phyloP scores from a whole-genome alignment of 1,284 basidiomycete species.

The Polyporus tsugae region DNA sequence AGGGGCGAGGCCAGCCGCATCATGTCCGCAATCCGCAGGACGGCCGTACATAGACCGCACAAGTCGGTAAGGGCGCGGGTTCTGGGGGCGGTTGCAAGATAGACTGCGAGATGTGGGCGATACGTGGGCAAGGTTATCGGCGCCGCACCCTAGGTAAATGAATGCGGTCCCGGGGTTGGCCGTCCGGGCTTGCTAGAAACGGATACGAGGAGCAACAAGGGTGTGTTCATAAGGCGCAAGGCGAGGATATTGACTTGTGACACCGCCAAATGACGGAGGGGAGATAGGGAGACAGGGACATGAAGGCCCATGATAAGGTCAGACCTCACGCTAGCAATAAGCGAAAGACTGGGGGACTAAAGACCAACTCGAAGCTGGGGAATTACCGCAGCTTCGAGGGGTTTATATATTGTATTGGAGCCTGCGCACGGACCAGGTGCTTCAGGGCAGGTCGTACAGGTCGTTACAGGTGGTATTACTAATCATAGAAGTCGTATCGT shows the following conservation, averaged over 20 bases:
- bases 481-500: no score
- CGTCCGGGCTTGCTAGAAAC: background rate
- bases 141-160: conserved; percentile 25
- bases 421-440: no score
- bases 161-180: conserved; percentile 6
- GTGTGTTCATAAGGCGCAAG: background rate
- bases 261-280: background rate
- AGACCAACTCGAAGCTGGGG: no score
- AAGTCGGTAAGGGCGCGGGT: background rate
- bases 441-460: no score
- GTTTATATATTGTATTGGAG: no score
- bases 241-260: background rate
- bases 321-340: no score
- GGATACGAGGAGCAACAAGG: background rate
- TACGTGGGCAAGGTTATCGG: conserved; percentile 30
- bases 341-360: no score
- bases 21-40: background rate
- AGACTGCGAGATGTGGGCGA: conserved; percentile 32
- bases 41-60: background rate
- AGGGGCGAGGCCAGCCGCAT: background rate
- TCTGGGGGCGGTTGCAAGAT: conserved; percentile 21
- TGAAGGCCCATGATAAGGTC: no score
- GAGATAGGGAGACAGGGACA: background rate
- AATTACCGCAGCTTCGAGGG: no score
- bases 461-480: no score